Conservation (phyloP, 345 rosid species). For the Citrus unshiu region DNA sequence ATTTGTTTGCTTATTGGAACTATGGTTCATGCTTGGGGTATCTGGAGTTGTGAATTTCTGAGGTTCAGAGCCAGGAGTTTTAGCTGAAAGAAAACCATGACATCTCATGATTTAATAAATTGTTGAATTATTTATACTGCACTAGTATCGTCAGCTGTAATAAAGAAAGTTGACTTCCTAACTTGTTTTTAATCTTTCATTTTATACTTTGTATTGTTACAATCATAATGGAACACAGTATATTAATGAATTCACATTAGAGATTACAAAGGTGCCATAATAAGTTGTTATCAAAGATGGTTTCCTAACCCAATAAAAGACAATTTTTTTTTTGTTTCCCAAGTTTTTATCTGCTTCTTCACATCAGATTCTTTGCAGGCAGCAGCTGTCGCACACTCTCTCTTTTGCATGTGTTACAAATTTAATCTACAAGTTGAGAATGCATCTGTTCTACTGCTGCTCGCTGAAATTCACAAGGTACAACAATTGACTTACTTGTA, state of each 20-base stretch:
- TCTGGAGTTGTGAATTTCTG: not conserved
- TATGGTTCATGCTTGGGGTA: not conserved
- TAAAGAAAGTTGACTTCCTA: not conserved
- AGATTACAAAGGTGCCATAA: not conserved
- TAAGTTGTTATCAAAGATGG: not conserved
- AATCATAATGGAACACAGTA: not conserved
- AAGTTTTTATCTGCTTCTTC: constrained; percentile 16
- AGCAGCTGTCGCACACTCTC: constrained; percentile 76
- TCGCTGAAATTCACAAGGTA: constrained; percentile 99
- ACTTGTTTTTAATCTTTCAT: not conserved
- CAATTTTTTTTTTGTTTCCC: not conserved
- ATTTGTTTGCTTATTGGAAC: not conserved
- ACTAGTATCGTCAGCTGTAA: not conserved
- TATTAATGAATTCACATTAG: not conserved
- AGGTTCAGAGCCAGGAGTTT: not conserved
- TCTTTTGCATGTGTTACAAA: constrained; percentile 90
- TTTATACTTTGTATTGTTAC: not conserved
- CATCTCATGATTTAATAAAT: not conserved
- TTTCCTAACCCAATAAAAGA: not conserved
- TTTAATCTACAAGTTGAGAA: constrained; percentile 85
- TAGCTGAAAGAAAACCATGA: not conserved
- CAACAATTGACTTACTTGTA: not conserved
- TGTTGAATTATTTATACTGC: not conserved
- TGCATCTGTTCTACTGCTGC: constrained; percentile 85
- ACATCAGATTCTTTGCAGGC: constrained; percentile 55